Evolutionary conservation across 75 land plant genomes (phyloP), one percentile per base, ranked within the genome.

Genomic region (Cryptomeria japonica): DNA sequence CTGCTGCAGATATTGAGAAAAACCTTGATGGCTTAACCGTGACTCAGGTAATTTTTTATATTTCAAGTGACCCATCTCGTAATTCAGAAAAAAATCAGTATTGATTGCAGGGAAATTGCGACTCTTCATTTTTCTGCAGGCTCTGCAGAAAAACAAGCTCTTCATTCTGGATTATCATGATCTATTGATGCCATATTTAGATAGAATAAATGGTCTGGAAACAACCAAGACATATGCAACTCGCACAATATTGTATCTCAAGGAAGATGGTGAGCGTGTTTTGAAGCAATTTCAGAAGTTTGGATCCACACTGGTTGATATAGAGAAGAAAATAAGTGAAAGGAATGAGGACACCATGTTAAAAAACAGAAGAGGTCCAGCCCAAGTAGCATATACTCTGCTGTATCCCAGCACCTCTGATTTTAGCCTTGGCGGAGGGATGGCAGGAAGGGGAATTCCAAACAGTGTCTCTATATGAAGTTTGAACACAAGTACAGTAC

Each of bases 21-120:
- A 85, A 90, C 87, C 42, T 97, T 84, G 93, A 94, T 18, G 95
- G 94, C 1, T 72, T 94, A 10, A 93, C 91, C 25, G 89, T 93
- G n/a, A 76, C 93, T 55, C 89, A 94, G 94, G 96, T 95, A 90
- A 42, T 86, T 37, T 36, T 0, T 25, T 6, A 28, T 0, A 31
- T 46, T 47, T 14, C 32, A 61, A 72, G 11, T 44, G 46, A 44
- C 19, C 34, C 61, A 49, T 86, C n/a, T 86, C 28, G 12, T 28
- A 68, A 8, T 8, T 68, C 72, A 68, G 31, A 6, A 68, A 25
- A 68, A 28, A 5, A 19, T 15, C 19, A 18, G 15, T 16, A 61
- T 61, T 61, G 18, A 64, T 5, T 32, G 32, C 2, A 31, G 36
- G 77, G 5, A 12, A 11, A 75, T 34, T 5, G 0, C 13, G 37